A percentile compares a stretch with the other conserved stretches of the same genome.
phyloP scores from a whole-genome alignment of 805 yeast species.

The Candida schatavii region DNA sequence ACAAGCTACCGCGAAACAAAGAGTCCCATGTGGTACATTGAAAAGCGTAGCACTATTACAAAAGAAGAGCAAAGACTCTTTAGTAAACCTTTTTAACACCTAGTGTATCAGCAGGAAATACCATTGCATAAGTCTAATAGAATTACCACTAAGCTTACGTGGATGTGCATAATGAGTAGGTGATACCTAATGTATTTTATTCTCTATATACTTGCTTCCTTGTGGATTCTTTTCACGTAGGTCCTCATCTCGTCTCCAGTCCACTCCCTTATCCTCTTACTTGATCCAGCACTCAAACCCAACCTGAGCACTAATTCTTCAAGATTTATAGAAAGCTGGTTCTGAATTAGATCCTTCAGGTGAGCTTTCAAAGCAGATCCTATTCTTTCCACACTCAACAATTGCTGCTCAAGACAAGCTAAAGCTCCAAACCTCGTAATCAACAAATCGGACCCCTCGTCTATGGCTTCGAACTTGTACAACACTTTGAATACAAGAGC shows the following conservation, averaged over 20 bases:
- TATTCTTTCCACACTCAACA: slow-evolving; percentile 10
- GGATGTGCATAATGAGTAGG: too few species aligned
- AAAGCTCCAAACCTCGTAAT: slow-evolving; percentile 54
- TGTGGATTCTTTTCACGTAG: slow-evolving; percentile 41
- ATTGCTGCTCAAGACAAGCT: slow-evolving; percentile 32
- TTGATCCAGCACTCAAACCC: slow-evolving; percentile 35
- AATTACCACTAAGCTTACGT: too few species aligned
- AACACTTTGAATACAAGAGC: slow-evolving; percentile 41
- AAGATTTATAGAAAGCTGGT: slow-evolving; percentile 38
- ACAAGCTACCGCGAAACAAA: too few species aligned
- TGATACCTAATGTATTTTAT: too few species aligned
- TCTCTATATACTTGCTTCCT: too few species aligned
- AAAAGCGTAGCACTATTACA: too few species aligned
- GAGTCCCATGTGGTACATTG: too few species aligned
- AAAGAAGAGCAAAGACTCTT: too few species aligned
- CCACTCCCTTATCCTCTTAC: slow-evolving; percentile 65
- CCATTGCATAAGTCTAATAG: too few species aligned
- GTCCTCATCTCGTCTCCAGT: slow-evolving; percentile 46
- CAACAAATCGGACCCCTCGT: slow-evolving; percentile 56
- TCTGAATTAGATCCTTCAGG: slow-evolving; percentile 11
- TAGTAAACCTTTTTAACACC: too few species aligned
- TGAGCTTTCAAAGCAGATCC: slow-evolving; percentile 9
- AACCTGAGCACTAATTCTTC: slow-evolving; percentile 47
- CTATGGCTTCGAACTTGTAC: slow-evolving; percentile 47
- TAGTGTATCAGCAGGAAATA: too few species aligned